Evolutionary conservation across 2,329 filamentous ascomycete species (phyloP), one percentile per base, ranked within the genome.

Genomic region (Colletotrichum simmondsii): DNA sequence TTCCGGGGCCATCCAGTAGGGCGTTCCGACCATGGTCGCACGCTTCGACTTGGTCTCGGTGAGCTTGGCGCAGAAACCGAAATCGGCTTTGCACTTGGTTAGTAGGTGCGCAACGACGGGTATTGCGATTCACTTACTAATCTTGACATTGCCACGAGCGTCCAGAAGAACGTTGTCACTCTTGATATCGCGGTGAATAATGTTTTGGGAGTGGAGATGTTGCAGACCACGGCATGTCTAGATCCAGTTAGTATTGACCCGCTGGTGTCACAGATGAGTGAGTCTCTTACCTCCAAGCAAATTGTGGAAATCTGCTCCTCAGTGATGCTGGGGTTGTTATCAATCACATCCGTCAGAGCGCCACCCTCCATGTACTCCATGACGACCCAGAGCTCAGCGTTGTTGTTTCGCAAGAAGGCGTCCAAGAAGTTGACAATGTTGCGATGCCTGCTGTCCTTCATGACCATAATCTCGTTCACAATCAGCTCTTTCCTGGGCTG

Each of bases 341-440:
- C 97, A 84, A 99, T 99, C 73, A 99, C 95, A 87, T 99, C 97
- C 1, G 97, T 99, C 82, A 99, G 86, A 74, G 97, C 94, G 85
- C 97, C 97, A 78, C 97, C 97, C 85, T 99, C 97, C 97, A 99
- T 99, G 80, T 95, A 99, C 85, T 99, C 97, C 97, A 99, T 98
- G 65, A 99, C 96, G 12, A 99, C 95, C 97, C 97, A 99, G n/a
- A 99, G 89, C 82, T 99, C 97, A 67, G 94, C 91, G 79, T 94
- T 95, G 83, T 97, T 96, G 82, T 98, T 97, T 79, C 97, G 94
- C 80, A 99, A 86, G 87, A 98, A 99, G 4, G 96, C 95, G 78
- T 99, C 97, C 42, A 99, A 87, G 85, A 98, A 99, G 85, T 99
- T 99, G 84, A 99, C 97, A 86, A 99, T 99, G 84, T 99, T 99